These are phyloP conservation scores for Coniochaeta prunicola DNA, from an alignment of 2,329 filamentous ascomycete genomes.

Conservation along the genomic window DNA sequence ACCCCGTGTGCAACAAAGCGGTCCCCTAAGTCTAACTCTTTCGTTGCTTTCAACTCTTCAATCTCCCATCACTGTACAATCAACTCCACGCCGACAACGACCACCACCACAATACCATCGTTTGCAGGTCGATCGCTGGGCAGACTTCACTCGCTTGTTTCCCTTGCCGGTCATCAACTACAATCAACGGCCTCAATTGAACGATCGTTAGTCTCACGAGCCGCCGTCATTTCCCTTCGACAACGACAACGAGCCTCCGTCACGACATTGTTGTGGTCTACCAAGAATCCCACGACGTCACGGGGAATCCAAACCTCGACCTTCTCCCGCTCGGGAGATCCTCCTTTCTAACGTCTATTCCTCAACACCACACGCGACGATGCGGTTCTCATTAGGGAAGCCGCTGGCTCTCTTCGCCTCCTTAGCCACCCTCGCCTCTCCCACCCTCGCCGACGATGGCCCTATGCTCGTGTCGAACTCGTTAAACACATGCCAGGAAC, in stretches of 20 bases:
- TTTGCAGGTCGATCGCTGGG: slow-evolving; percentile 10
- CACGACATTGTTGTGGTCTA: background rate
- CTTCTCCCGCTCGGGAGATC: background rate
- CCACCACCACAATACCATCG: slow-evolving; percentile 4
- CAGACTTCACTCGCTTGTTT: slow-evolving; percentile 18
- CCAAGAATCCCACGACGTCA: background rate
- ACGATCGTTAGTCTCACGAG: background rate
- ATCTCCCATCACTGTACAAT: slow-evolving; percentile 1
- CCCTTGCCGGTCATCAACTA: background rate
- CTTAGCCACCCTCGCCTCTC: slow-evolving; percentile 33
- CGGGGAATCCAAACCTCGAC: background rate
- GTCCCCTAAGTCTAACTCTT: slow-evolving; percentile 2
- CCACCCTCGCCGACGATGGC: slow-evolving; percentile 39
- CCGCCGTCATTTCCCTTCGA: background rate
- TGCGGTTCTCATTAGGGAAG: slow-evolving; percentile 25
- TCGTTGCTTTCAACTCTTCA: slow-evolving; percentile 4
- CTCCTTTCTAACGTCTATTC: background rate
- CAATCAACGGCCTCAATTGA: background rate
- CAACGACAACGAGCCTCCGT: background rate
- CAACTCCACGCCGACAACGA: background rate
- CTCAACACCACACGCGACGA: slow-evolving; percentile 7
- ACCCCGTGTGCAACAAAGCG: background rate
- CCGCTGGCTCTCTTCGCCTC: slow-evolving; percentile 38
- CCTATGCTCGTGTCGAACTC: slow-evolving; percentile 69
- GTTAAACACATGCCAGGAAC: slow-evolving; percentile 74